Evolutionary conservation across 2,329 filamentous ascomycete genomes (phyloP).

Genomic region (Penicillium verrucosum): DNA sequence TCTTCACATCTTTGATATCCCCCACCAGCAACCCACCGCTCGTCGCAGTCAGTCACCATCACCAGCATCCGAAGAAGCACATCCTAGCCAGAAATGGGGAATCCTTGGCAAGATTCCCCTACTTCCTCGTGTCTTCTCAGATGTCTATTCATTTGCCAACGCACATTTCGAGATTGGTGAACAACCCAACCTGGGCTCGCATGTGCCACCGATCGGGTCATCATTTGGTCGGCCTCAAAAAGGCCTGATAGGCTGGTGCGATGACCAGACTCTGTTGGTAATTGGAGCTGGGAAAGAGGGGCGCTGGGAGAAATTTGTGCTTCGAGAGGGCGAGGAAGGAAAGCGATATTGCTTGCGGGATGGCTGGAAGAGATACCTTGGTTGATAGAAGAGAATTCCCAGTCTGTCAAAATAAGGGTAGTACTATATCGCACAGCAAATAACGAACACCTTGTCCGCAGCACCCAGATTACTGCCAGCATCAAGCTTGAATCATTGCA

Average conservation of each 20-base stretch:
- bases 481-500: background rate
- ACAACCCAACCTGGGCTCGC: slow-evolving; percentile 52
- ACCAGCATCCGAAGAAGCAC: slow-evolving; percentile 43
- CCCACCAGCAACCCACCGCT: slow-evolving; percentile 40
- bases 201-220: slow-evolving; percentile 51
- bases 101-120: slow-evolving; percentile 78
- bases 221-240: slow-evolving; percentile 65
- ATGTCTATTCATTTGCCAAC: slow-evolving; percentile 81
- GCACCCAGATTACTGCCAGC: background rate
- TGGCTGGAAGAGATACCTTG: slow-evolving; percentile 78
- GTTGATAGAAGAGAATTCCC: background rate
- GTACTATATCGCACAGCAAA: background rate
- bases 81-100: slow-evolving; percentile 72
- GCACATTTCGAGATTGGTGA: slow-evolving; percentile 80
- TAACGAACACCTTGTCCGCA: background rate
- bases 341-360: slow-evolving; percentile 65
- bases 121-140: slow-evolving; percentile 82
- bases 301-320: slow-evolving; percentile 81
- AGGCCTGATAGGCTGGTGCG: slow-evolving; percentile 80
- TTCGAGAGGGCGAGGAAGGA: slow-evolving; percentile 67
- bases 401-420: background rate
- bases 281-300: slow-evolving; percentile 76
- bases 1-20: slow-evolving; percentile 87
- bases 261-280: slow-evolving; percentile 70
- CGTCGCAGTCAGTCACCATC: slow-evolving; percentile 37